phyloP scores from a whole-genome alignment of 345 rosid species.

The Linum trigynum region DNA sequence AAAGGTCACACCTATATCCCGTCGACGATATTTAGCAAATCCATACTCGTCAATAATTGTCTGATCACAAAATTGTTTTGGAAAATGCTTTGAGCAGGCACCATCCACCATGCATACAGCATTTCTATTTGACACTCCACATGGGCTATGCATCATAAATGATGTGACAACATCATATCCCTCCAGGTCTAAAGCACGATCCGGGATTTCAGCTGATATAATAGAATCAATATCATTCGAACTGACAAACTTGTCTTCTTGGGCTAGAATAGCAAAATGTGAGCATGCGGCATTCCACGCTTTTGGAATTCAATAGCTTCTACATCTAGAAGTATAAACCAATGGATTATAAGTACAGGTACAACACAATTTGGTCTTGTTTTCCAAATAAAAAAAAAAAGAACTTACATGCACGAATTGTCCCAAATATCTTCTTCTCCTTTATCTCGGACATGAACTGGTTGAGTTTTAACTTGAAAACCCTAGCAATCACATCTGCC shows the following conservation, averaged over 20 bases:
- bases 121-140: not conserved
- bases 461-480: not conserved
- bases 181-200: not conserved
- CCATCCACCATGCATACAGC: not conserved
- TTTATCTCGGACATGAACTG: no score
- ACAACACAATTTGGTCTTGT: no score
- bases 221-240: not conserved
- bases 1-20: not conserved
- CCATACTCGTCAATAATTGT: slow-evolving; percentile 5
- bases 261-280: not conserved
- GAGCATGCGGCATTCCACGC: slow-evolving; percentile 5
- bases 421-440: no score
- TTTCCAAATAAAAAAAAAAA: no score
- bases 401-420: no score
- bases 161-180: not conserved
- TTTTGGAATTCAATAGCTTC: slow-evolving; percentile 9
- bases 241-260: not conserved
- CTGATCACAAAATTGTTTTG: not conserved
- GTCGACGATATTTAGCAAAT: not conserved
- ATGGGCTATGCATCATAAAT: slow-evolving; percentile 10
- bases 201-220: not conserved
- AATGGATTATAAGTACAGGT: no score
- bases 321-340: not conserved
- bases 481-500: not conserved
- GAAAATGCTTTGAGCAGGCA: not conserved